phyloP scores from a whole-genome alignment of 106 monocot genomes.

The Vanilla planifolia region DNA sequence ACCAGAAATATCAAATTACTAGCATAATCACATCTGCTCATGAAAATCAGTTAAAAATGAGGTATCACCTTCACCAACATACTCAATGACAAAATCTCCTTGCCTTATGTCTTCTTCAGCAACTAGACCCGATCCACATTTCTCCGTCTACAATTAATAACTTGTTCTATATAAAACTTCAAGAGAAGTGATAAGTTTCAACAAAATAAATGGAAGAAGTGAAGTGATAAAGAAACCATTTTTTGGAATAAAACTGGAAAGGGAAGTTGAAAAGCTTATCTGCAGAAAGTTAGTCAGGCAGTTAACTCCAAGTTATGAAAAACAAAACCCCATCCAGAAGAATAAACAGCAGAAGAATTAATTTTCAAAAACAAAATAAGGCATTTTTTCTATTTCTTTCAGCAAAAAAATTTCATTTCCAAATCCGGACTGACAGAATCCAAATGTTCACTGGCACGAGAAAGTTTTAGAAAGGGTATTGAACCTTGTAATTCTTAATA shows the following conservation, averaged over 20 bases:
- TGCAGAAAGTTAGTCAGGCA: not conserved
- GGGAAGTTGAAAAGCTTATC: not conserved
- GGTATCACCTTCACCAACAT: constrained; percentile 92
- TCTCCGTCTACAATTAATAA: constrained; percentile 71
- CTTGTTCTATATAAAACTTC: constrained; percentile 4
- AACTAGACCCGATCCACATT: constrained; percentile 77
- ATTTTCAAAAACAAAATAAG: not conserved
- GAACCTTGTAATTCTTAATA: too few relatives aligned
- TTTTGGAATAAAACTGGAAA: constrained; percentile 4
- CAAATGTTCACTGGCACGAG: not conserved
- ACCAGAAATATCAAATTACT: not conserved
- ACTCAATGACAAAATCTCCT: constrained; percentile 95
- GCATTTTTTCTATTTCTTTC: not conserved
- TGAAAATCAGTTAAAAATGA: constrained; percentile 5
- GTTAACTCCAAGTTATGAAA: constrained; percentile 5
- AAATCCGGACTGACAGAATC: not conserved
- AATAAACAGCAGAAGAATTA: not conserved
- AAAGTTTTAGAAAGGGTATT: not conserved
- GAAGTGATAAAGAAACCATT: not conserved
- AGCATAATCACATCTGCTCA: constrained; percentile 47
- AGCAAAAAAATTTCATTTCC: not conserved
- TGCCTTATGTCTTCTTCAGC: constrained; percentile 82
- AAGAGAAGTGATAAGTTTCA: constrained; percentile 1
- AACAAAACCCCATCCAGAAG: not conserved
- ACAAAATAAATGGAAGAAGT: not conserved